Base-by-base conservation (phyloP, 805 yeast genomes). In the Yarrowia osloensis region DNA sequence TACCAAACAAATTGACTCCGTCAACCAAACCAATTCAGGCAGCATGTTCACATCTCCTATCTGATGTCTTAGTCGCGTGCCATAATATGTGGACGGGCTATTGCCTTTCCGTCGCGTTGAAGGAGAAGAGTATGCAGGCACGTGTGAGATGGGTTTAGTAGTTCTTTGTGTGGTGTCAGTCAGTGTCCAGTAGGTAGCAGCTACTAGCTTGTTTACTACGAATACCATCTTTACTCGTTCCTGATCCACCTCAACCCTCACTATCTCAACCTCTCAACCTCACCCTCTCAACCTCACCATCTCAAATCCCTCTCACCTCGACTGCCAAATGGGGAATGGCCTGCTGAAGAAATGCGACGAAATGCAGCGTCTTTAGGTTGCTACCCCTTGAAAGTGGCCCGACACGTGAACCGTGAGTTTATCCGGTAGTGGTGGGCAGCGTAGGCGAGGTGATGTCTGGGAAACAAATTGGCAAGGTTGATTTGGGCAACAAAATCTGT, bases 301-400 rank as follows among this genome's bases (percentile, higher is more conserved):
- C 29, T 28, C 7, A 28, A 28, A 28, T 5, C 29, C 35, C 35
- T 7, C 35, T 13, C 15, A 1, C 35, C 35, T 6, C 4, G 13
- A 33, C 13, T 33, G 13, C 29, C 49, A 5, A 22, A 44, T 24
- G 49, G 49, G 49, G 49, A 46, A 46, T 15, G 22, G 9, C 5
- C 5, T 35, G 40, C 19, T 35, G 40, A 9, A 15, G 13, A 6
- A n/a, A n/a, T 37, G 40, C 40, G 9, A 42, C 40, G 9, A 42
- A 42, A 21, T 4, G 15, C 17, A 8, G 17, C 26, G 17, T 15
- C 37, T 47, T 28, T 26, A 50, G 39, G 55, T 50, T 50, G 55
- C 55, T 50, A 50, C 55, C 55, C 55, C 55, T 50, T 50, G 61
- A 28, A 54, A 22, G 61, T 24, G 61, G 44, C 31, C 24, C 40